phyloP scores from a whole-genome alignment of 805 yeast genomes.

The Diddensiella transvaalensis region DNA sequence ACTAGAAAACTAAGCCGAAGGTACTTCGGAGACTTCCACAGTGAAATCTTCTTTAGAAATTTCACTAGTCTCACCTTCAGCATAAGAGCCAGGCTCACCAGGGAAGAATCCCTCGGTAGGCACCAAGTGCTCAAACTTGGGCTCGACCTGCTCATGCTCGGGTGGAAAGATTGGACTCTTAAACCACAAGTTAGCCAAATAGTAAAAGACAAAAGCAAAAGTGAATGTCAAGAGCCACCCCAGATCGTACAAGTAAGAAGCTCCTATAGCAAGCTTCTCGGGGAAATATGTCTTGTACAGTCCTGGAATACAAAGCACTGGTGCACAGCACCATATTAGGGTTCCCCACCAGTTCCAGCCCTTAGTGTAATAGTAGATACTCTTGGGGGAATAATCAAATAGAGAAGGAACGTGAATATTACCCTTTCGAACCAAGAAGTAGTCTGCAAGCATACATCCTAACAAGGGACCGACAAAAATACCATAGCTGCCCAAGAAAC shows the following conservation, averaged over 20 bases:
- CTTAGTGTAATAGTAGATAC: conserved; percentile 12
- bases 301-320: conserved; percentile 11
- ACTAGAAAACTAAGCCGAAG: too few relatives aligned
- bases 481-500: conserved; percentile 16
- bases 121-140: conserved; percentile 9
- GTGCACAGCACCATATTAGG: conserved; percentile 7
- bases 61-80: neutral
- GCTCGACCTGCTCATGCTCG: conserved; percentile 5
- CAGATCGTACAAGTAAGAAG: conserved; percentile 10
- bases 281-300: conserved; percentile 10
- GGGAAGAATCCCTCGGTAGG: conserved; percentile 10
- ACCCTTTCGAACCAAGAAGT: conserved; percentile 15
- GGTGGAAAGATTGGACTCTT: conserved; percentile 7
- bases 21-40: neutral
- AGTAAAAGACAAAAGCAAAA: conserved; percentile 8
- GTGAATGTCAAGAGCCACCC: conserved; percentile 14
- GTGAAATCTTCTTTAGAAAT: neutral
- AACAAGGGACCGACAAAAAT: conserved; percentile 16
- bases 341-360: conserved; percentile 12
- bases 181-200: conserved; percentile 2
- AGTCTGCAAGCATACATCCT: conserved; percentile 17
- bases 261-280: conserved; percentile 2
- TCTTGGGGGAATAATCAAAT: neutral
- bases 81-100: conserved; percentile 8
- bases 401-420: conserved; percentile 9